Conservation (phyloP, 169 alveolate genomes). For the Plasmodium yoelii region DNA sequence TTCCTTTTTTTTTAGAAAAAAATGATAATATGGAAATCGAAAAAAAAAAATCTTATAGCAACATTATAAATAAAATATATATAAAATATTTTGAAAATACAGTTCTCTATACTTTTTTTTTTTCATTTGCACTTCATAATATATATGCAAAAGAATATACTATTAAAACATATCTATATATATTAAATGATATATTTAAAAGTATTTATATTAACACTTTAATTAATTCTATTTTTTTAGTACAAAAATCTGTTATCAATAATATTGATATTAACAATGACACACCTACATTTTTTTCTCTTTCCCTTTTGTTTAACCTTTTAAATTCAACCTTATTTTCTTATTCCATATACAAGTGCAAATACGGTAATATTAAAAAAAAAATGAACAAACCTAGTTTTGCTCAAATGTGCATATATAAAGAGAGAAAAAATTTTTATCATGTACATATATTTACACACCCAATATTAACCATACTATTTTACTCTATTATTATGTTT, state of each 20-base stretch:
- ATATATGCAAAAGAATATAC: conserved; percentile 58
- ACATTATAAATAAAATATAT: conserved; percentile 66
- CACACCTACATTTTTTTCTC: background rate
- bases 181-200: conserved; percentile 41
- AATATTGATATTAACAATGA: conserved; percentile 5
- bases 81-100: conserved; percentile 65
- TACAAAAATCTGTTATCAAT: conserved; percentile 35
- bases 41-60: conserved; percentile 25
- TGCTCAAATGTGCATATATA: background rate
- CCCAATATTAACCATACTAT: background rate
- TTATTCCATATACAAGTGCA: conserved; percentile 43
- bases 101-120: conserved; percentile 43
- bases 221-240: conserved; percentile 40
- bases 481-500: conserved; percentile 9
- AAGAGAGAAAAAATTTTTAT: background rate
- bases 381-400: background rate
- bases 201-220: conserved; percentile 38
- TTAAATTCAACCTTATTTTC: conserved; percentile 40
- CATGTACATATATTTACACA: background rate
- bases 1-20: conserved; percentile 13
- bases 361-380: conserved; percentile 38
- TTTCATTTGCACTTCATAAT: conserved; percentile 62
- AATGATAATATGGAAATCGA: background rate
- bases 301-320: conserved; percentile 27
- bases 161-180: conserved; percentile 20